A percentile compares a stretch with the other conserved stretches of the same genome.
phyloP scores from a whole-genome alignment of 331 rosid genomes.

The Phaseolus coccineus region DNA sequence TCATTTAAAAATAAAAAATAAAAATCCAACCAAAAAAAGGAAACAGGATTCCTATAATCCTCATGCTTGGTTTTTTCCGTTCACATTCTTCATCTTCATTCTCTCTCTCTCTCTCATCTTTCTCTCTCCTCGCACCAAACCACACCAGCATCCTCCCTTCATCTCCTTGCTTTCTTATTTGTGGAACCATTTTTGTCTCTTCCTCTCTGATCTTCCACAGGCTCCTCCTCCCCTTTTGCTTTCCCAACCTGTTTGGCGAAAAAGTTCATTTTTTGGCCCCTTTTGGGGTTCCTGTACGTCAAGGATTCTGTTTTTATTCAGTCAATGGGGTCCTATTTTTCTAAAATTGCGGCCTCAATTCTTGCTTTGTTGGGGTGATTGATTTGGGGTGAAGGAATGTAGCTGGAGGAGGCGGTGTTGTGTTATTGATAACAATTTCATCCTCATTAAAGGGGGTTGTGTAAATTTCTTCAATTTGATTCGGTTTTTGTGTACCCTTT shows the following conservation, averaged over 20 bases:
- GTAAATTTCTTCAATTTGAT: constrained; percentile 33
- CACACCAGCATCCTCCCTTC: constrained; percentile 58
- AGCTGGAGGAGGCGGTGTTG: constrained; percentile 42
- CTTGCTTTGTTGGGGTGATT: constrained; percentile 38
- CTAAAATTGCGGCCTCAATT: constrained; percentile 50
- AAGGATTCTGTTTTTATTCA: constrained; percentile 38
- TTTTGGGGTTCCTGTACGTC: constrained; percentile 4
- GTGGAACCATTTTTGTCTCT: constrained; percentile 49
- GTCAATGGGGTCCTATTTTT: constrained; percentile 51
- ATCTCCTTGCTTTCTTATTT: constrained; percentile 47
- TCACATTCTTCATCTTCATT: neutral
- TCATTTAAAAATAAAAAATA: neutral
- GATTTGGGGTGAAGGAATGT: constrained; percentile 48
- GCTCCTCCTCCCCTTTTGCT: constrained; percentile 9
- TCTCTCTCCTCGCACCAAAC: constrained; percentile 46
- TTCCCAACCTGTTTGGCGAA: constrained; percentile 16
- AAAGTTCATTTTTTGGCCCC: neutral
- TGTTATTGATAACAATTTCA: constrained; percentile 43
- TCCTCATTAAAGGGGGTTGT: constrained; percentile 53
- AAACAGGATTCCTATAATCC: constrained; percentile 41
- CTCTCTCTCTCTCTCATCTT: constrained; percentile 36
- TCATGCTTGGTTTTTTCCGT: constrained; percentile 39
- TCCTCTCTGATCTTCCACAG: constrained; percentile 51
- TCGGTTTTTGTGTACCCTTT: constrained; percentile 32
- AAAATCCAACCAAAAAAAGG: neutral